Percentiles rank a stretch among this genome's conserved stretches.
phyloP scores from a whole-genome alignment of 805 yeast species.

The Candida orba region DNA sequence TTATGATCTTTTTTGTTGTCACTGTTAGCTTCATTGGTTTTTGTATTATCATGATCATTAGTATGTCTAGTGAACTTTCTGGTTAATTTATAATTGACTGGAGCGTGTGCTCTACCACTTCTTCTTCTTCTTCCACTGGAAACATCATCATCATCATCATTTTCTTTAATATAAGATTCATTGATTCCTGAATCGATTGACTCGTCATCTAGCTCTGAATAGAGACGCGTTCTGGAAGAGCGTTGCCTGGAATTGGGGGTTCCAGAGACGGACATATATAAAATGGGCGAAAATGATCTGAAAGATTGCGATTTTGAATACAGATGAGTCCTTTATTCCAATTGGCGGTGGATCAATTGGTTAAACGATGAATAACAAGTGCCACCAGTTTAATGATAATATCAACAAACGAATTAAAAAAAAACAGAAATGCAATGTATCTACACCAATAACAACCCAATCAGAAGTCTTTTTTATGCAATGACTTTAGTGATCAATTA shows the following conservation, averaged over 20 bases:
- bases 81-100: constrained; percentile 7
- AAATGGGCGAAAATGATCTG: not conserved
- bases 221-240: constrained; percentile 3
- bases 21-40: not conserved
- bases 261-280: not conserved
- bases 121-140: constrained; percentile 7
- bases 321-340: no score
- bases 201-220: not conserved
- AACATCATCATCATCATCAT: not conserved
- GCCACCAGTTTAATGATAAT: no score
- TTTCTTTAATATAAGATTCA: not conserved
- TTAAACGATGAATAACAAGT: no score
- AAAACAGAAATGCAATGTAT: no score
- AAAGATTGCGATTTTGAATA: no score
- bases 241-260: constrained; percentile 4
- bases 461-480: no score
- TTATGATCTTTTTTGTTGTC: not conserved
- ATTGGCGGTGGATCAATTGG: no score
- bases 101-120: constrained; percentile 7
- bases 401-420: no score
- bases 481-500: no score
- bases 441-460: no score
- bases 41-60: not conserved
- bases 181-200: not conserved
- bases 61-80: not conserved